Evolutionary conservation across 306 rosid genomes (phyloP).

Genomic region (Sindora glabra): DNA sequence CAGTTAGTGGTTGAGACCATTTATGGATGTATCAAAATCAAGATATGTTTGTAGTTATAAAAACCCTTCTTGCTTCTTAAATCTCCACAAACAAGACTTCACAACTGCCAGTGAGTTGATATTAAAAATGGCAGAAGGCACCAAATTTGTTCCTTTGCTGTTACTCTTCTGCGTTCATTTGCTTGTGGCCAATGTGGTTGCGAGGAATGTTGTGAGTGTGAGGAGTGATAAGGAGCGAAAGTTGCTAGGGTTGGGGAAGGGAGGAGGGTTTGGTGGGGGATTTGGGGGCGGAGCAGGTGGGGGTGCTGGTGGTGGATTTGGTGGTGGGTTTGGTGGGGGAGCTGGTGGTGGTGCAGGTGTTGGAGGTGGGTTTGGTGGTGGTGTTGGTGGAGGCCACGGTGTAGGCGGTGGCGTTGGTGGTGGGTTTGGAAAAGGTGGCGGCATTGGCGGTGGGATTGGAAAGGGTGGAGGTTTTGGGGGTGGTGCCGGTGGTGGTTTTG

Average conservation of each 20-base stretch:
- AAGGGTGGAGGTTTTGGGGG: conserved; percentile 18
- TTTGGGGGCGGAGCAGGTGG: not conserved
- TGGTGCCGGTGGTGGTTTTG: not conserved
- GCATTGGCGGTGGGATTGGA: not conserved
- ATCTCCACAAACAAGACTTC: not conserved
- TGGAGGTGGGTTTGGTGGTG: not conserved
- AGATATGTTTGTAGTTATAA: conserved; percentile 4
- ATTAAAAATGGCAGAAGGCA: conserved; percentile 24
- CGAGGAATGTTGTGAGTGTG: conserved; percentile 40
- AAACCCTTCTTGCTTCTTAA: not conserved
- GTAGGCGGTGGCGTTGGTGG: not conserved
- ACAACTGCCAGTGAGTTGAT: conserved; percentile 11
- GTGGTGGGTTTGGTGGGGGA: not conserved
- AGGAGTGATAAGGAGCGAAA: conserved; percentile 32
- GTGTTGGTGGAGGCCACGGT: not conserved
- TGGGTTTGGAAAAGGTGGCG: conserved; percentile 6
- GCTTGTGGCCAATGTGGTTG: conserved; percentile 48
- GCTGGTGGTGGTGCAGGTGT: not conserved
- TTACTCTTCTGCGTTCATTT: conserved; percentile 40
- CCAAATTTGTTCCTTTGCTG: conserved; percentile 26
- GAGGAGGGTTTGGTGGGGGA: not conserved
- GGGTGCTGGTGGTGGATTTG: not conserved
- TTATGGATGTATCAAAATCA: conserved; percentile 13
- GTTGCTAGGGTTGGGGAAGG: conserved; percentile 22
- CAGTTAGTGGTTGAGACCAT: conserved; percentile 51